A percentile compares a stretch with the other conserved stretches of the same genome.
phyloP scores from a whole-genome alignment of 1,284 basidiomycete species.

The Boletellus deceptivus region DNA sequence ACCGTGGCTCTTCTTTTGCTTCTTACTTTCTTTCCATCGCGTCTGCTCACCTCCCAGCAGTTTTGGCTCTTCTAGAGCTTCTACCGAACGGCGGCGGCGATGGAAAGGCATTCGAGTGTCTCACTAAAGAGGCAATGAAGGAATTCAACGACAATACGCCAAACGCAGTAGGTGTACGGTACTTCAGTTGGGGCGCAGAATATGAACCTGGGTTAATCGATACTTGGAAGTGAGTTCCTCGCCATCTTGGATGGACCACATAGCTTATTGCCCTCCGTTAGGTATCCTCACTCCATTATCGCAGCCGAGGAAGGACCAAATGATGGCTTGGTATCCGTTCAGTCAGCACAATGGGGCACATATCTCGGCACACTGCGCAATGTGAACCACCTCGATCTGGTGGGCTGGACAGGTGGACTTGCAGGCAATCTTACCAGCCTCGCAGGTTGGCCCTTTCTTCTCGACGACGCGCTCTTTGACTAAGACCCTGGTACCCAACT shows the following conservation, averaged over 20 bases:
- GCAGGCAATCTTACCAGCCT: constrained; percentile 68
- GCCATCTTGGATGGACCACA: not conserved
- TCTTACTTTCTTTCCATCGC: constrained; percentile 87
- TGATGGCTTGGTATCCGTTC: constrained; percentile 85
- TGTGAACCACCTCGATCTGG: constrained; percentile 92
- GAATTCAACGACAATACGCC: constrained; percentile 85
- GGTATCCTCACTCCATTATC: constrained; percentile 82
- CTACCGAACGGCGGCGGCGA: constrained; percentile 82
- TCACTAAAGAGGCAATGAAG: constrained; percentile 85
- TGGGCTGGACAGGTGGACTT: constrained; percentile 72
- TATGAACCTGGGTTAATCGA: constrained; percentile 88
- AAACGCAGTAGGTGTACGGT: constrained; percentile 74
- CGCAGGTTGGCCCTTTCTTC: constrained; percentile 12
- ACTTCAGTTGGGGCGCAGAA: constrained; percentile 91
- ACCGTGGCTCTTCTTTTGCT: constrained; percentile 91
- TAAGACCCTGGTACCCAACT: not conserved
- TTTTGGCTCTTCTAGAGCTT: constrained; percentile 70
- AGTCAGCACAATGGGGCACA: constrained; percentile 83
- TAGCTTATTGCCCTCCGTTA: constrained; percentile 17
- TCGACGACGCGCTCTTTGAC: not conserved
- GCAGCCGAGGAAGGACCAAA: constrained; percentile 89
- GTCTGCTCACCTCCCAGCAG: constrained; percentile 62
- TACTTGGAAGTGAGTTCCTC: constrained; percentile 67
- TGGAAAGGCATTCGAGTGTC: constrained; percentile 85
- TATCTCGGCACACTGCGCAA: constrained; percentile 84